These are phyloP conservation scores for Saitozyma sp. DNA, from an alignment of 768 basidiomycete species.

Conservation along the genomic window DNA sequence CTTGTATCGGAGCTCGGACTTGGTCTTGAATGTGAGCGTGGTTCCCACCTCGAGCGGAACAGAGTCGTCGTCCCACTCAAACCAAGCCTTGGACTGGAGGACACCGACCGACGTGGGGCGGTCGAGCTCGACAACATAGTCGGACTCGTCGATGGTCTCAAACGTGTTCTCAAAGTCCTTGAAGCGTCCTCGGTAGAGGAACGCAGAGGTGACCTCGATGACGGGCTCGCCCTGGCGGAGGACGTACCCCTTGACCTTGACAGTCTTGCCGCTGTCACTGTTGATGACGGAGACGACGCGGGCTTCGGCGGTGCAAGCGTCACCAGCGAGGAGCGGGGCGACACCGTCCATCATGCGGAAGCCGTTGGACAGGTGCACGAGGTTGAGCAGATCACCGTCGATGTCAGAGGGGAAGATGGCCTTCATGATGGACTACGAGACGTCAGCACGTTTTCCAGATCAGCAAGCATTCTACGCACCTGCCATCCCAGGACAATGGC, in stretches of 20 bases:
- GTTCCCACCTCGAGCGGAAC: conserved; percentile 76
- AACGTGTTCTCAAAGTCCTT: conserved; percentile 94
- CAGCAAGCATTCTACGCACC: conserved; percentile 58
- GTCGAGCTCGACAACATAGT: conserved; percentile 74
- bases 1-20: conserved; percentile 85
- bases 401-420: conserved; percentile 90
- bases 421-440: conserved; percentile 89
- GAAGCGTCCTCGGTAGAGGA: conserved; percentile 95
- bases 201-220: conserved; percentile 90
- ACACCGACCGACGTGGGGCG: conserved; percentile 83
- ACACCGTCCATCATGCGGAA: conserved; percentile 84
- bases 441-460: conserved; percentile 11
- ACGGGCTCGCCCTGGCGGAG: conserved; percentile 74
- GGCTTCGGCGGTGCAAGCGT: conserved; percentile 86
- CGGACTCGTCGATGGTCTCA: conserved; percentile 83
- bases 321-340: conserved; percentile 74
- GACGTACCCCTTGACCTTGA: conserved; percentile 62
- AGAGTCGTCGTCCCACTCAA: conserved; percentile 85
- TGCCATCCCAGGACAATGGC: conserved; percentile 98
- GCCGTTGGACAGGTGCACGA: conserved; percentile 95
- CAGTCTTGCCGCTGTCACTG: conserved; percentile 85
- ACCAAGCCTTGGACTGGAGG: conserved; percentile 95
- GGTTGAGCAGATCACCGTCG: conserved; percentile 90
- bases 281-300: conserved; percentile 86
- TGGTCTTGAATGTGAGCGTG: conserved; percentile 82